A percentile compares a stretch with the other conserved stretches of the same genome.
Conservation (phyloP, 1,139 yeast genomes). For the Yamadazyma diddensiae region DNA sequence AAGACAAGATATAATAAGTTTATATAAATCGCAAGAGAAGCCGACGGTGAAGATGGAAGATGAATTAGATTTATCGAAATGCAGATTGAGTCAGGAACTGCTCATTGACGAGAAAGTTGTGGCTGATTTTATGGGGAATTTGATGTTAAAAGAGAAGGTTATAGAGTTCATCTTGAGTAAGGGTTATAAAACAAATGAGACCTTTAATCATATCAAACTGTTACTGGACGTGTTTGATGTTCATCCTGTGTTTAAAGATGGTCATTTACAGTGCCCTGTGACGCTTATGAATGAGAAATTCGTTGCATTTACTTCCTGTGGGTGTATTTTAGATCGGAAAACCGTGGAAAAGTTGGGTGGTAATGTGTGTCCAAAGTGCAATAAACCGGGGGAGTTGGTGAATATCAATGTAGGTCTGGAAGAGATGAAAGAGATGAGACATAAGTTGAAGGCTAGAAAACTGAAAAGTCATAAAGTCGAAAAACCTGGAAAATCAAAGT, state of each 20-base stretch:
- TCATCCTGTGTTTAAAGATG: slow-evolving; percentile 25
- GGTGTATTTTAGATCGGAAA: slow-evolving; percentile 34
- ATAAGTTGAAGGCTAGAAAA: background rate
- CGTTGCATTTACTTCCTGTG: slow-evolving; percentile 37
- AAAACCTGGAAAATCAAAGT: background rate
- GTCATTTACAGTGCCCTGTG: slow-evolving; percentile 52
- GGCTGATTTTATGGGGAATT: slow-evolving; percentile 66
- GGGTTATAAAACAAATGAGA: slow-evolving; percentile 6
- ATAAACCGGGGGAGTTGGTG: slow-evolving; percentile 30
- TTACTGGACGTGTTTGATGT: slow-evolving; percentile 31
- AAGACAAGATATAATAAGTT: slow-evolving; percentile 38
- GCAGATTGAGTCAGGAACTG: slow-evolving; percentile 30
- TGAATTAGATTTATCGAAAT: slow-evolving; percentile 15
- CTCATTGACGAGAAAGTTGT: slow-evolving; percentile 45
- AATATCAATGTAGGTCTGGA: slow-evolving; percentile 22
- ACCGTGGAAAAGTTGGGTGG: slow-evolving; percentile 19
- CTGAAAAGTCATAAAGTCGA: background rate
- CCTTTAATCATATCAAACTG: slow-evolving; percentile 40
- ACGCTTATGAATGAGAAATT: slow-evolving; percentile 27
- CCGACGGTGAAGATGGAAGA: slow-evolving; percentile 39
- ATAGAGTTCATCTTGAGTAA: slow-evolving; percentile 53
- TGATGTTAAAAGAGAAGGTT: slow-evolving; percentile 69
- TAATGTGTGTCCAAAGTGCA: slow-evolving; percentile 36
- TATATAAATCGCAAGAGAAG: slow-evolving; percentile 20
- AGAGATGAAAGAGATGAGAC: background rate